phyloP scores from a whole-genome alignment of 2,329 filamentous ascomycete genomes.

The Aspergillus fructus region DNA sequence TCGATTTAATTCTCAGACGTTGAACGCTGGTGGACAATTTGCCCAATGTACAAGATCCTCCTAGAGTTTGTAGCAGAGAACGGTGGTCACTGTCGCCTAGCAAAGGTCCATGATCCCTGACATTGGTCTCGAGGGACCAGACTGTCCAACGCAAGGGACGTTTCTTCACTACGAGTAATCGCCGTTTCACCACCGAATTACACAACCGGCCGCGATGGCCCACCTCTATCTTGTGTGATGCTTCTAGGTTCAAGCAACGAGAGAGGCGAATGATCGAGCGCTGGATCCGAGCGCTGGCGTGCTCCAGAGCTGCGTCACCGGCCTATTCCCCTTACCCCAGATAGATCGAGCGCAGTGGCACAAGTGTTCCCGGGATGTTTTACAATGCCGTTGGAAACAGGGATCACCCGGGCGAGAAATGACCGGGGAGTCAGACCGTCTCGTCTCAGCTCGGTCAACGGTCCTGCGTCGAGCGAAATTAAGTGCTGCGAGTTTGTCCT shows the following conservation, averaged over 20 bases:
- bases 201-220: conserved; percentile 4
- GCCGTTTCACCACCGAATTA: conserved; percentile 1
- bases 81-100: neutral
- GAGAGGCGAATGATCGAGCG: conserved; percentile 3
- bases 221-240: conserved; percentile 2
- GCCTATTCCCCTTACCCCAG: conserved; percentile 17
- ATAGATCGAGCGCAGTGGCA: conserved; percentile 19
- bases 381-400: conserved; percentile 18
- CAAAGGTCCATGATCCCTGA: conserved; percentile 5
- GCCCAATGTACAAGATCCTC: neutral
- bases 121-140: neutral
- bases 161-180: neutral
- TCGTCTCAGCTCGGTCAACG: conserved; percentile 7
- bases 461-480: conserved; percentile 2
- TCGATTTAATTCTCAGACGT: conserved; percentile 3
- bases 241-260: conserved; percentile 4
- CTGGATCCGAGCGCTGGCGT: conserved; percentile 9
- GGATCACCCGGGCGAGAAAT: conserved; percentile 11
- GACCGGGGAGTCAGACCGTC: neutral
- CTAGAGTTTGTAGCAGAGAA: neutral
- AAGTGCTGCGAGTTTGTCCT: conserved; percentile 3
- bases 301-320: neutral
- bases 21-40: neutral
- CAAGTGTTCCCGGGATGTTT: conserved; percentile 20
- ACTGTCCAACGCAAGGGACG: conserved; percentile 1